Evolutionary conservation across 1,284 basidiomycete species (phyloP), one percentile per base, ranked within the genome.

Genomic region (Meripilus lineatus): DNA sequence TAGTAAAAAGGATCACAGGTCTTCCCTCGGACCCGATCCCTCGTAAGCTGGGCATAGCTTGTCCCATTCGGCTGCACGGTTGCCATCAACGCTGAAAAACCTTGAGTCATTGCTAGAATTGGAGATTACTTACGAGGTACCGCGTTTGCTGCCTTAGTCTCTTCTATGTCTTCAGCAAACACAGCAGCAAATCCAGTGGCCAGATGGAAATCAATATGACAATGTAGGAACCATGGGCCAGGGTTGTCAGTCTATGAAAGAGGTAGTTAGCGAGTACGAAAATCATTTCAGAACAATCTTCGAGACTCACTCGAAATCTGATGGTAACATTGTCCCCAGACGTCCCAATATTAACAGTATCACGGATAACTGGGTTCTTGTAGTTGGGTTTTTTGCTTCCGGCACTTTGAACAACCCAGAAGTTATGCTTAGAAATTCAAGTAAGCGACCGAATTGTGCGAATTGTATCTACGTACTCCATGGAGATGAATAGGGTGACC

Each of bases 401-500:
- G 7, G 33, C 33, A 15, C 33, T 35, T 7, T 35, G 33, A 8
- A 36, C 41, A 5, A 43, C 41, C 14, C n/a, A 32, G 32, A 42
- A 42, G 21, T 32, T 42, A 21, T 42, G 40, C 40, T 42, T 17
- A 10, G 8, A 8, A 30, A 30, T 10, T 10, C 33, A 8, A 35
- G 61, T 58, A 45, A 21, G 23, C 7, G 8, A 11, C 33, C 13
- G 14, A 32, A 5, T n/a, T n/a, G n/a, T n/a, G n/a, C n/a, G n/a
- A n/a, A 24, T n/a, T 32, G 33, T 10, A 7, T 18, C 13, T 6
- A 41, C 54, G 33, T 50, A 62, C 61, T 1, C 65, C 65, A 42
- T 67, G 65, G n/a, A 67, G 42, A 54, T 67, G 65, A 46, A 67
- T 55, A 2, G 65, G 65, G 43, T 67, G 65, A 61, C 53, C 53